These are phyloP conservation scores for Fusarium concolor DNA, from an alignment of 2,329 filamentous ascomycete species.

Conservation along the genomic window DNA sequence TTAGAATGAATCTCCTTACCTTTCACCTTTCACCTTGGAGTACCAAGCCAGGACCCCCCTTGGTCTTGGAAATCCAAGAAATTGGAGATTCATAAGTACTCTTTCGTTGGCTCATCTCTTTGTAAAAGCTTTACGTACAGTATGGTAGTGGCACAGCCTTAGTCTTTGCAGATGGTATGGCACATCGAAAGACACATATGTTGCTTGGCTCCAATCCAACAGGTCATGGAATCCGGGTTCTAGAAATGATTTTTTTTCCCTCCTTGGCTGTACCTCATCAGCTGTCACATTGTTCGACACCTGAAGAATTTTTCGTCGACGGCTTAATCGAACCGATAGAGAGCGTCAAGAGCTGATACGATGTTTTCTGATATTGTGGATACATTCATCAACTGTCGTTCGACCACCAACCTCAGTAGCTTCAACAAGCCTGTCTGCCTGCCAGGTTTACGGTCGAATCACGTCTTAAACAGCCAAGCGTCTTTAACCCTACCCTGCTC, in stretches of 20 bases:
- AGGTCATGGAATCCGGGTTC: background rate
- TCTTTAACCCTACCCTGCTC: constrained; percentile 5
- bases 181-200: background rate
- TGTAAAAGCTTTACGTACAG: constrained; percentile 1
- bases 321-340: constrained; percentile 22
- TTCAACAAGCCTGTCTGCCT: background rate
- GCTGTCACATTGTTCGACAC: constrained; percentile 1
- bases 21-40: too few species aligned
- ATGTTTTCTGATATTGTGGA: constrained; percentile 25
- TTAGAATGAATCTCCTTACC: background rate
- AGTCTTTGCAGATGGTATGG: background rate
- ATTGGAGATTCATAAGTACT: background rate
- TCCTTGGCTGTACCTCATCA: background rate
- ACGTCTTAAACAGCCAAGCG: constrained; percentile 31
- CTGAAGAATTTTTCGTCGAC: constrained; percentile 22
- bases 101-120: background rate
- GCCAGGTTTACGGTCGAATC: constrained; percentile 3
- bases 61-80: background rate
- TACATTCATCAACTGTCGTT: constrained; percentile 29
- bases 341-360: constrained; percentile 30
- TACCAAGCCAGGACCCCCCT: background rate
- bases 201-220: constrained; percentile 5
- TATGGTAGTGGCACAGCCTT: background rate
- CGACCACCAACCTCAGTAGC: constrained; percentile 15
- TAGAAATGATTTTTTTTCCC: background rate